Evolutionary conservation across 2,329 filamentous ascomycete genomes (phyloP).

Genomic region (Lecanosticta acicola): DNA sequence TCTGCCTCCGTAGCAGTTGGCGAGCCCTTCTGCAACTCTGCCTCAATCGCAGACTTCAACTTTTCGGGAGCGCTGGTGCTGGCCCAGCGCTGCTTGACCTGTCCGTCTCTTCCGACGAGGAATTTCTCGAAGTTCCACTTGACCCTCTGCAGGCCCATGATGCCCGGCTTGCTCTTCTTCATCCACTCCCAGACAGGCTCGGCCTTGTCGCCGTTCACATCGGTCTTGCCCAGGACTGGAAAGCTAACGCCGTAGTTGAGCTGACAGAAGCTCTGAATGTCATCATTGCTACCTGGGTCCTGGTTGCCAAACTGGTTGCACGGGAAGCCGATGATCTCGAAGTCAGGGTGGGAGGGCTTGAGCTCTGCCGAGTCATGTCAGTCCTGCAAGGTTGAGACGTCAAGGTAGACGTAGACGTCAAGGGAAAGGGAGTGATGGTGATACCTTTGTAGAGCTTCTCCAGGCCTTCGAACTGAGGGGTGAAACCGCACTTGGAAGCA

Average conservation of each 20-base stretch:
- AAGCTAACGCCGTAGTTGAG: conserved; percentile 92
- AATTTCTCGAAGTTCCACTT: conserved; percentile 99
- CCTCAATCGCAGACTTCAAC: conserved; percentile 56
- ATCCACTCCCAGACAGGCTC: conserved; percentile 74
- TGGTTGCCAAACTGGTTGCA: conserved; percentile 96
- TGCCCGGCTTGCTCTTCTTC: conserved; percentile 66
- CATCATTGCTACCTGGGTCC: conserved; percentile 68
- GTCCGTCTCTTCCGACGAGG: conserved; percentile 76
- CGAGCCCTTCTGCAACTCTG: conserved; percentile 21
- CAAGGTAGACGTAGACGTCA: background rate
- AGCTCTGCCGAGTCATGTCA: conserved; percentile 39
- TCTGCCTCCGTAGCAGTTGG: conserved; percentile 8
- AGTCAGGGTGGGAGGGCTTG: conserved; percentile 63
- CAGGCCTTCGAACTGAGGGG: conserved; percentile 85
- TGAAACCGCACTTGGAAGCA: conserved; percentile 98
- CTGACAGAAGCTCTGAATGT: conserved; percentile 69
- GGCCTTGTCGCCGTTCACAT: conserved; percentile 83
- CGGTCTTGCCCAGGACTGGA: conserved; percentile 83
- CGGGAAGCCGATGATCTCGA: conserved; percentile 88
- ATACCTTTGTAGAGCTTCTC: conserved; percentile 76
- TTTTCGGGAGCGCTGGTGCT: conserved; percentile 80
- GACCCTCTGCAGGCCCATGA: conserved; percentile 81
- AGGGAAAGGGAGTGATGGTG: background rate
- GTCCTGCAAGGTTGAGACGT: background rate
- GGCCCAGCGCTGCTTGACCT: conserved; percentile 80